These are phyloP conservation scores for Ulmus americana DNA, from an alignment of 331 rosid genomes.

Conservation along the genomic window DNA sequence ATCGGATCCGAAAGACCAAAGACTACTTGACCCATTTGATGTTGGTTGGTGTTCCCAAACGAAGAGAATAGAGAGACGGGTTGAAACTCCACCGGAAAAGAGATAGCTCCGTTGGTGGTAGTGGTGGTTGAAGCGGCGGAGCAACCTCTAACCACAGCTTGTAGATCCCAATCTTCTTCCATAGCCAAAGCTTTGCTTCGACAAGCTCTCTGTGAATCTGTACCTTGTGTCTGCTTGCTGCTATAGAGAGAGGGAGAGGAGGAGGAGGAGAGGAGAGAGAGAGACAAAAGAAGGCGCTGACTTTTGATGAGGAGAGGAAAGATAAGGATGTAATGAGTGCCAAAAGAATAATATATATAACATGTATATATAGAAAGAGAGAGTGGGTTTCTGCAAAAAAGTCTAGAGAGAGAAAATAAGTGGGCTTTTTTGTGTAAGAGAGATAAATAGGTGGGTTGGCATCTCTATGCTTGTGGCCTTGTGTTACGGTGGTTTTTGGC, in stretches of 20 bases:
- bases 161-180: slow-evolving; percentile 87
- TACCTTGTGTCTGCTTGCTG: slow-evolving; percentile 13
- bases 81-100: slow-evolving; percentile 7
- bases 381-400: slow-evolving; percentile 21
- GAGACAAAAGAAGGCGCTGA: slow-evolving; percentile 74
- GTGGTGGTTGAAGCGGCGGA: slow-evolving; percentile 24
- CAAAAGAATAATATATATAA: slow-evolving; percentile 34
- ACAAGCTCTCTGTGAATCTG: slow-evolving; percentile 42
- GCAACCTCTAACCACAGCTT: slow-evolving; percentile 41
- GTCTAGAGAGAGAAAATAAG: slow-evolving; percentile 15
- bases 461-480: slow-evolving; percentile 43
- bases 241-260: slow-evolving; percentile 5
- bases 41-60: slow-evolving; percentile 21
- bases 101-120: not conserved
- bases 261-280: slow-evolving; percentile 28
- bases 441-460: slow-evolving; percentile 44
- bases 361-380: slow-evolving; percentile 41
- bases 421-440: not conserved
- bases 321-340: slow-evolving; percentile 44
- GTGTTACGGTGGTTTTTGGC: not conserved
- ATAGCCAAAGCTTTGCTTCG: slow-evolving; percentile 26
- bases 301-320: slow-evolving; percentile 32
- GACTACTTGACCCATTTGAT: slow-evolving; percentile 14
- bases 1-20: slow-evolving; percentile 41
- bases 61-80: slow-evolving; percentile 18